Conservation (phyloP, 2,329 filamentous ascomycete genomes). For the Trichoderma sp. region DNA sequence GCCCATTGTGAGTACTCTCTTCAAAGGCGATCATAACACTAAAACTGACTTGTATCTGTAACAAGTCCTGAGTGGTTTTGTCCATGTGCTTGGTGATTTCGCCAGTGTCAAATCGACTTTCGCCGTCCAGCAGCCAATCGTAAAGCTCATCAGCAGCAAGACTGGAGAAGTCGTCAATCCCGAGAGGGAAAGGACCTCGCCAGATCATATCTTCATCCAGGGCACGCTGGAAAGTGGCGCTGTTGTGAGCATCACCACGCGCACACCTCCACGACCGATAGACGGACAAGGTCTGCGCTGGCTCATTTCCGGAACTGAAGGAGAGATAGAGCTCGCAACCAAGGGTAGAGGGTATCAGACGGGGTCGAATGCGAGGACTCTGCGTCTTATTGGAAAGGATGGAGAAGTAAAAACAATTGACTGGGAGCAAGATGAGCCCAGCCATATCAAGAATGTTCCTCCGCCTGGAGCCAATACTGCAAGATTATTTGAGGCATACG, state of each 20-base stretch:
- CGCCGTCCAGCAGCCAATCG: slow-evolving; percentile 24
- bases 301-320: slow-evolving; percentile 38
- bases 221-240: slow-evolving; percentile 32
- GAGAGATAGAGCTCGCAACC: slow-evolving; percentile 32
- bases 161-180: slow-evolving; percentile 27
- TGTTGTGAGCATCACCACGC: slow-evolving; percentile 29
- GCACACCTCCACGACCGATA: slow-evolving; percentile 21
- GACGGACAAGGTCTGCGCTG: slow-evolving; percentile 30
- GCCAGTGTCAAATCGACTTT: slow-evolving; percentile 24
- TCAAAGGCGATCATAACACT: too few relatives aligned
- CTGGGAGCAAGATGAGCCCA: slow-evolving; percentile 57
- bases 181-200: slow-evolving; percentile 27
- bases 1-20: slow-evolving; percentile 2
- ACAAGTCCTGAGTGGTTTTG: slow-evolving; percentile 23
- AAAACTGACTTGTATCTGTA: background rate
- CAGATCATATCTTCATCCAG: slow-evolving; percentile 36
- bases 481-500: slow-evolving; percentile 18
- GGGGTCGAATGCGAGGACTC: background rate
- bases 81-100: background rate
- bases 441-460: slow-evolving; percentile 81
- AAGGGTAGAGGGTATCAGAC: slow-evolving; percentile 34
- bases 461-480: background rate
- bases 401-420: slow-evolving; percentile 26
- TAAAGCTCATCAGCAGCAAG: slow-evolving; percentile 24
- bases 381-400: slow-evolving; percentile 24